Evolutionary conservation across 176 grass and related monocot genomes (phyloP), one percentile per base, ranked within the genome.

Genomic region (Oryza coarctata): DNA sequence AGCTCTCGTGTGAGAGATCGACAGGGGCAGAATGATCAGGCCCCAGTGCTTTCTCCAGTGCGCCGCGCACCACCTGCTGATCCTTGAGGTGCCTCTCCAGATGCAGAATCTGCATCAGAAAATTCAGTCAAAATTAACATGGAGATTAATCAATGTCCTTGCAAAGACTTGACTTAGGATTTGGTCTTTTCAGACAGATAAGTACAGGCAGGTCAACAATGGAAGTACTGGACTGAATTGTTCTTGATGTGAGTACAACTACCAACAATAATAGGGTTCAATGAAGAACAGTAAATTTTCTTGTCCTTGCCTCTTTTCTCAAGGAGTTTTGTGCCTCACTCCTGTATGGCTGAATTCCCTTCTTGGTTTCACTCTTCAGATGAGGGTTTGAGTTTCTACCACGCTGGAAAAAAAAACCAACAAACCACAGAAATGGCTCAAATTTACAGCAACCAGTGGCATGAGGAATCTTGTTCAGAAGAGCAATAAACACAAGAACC

Each of bases 31-130:
- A 70, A 6, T 71, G 74, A 7, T 71, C 81, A 85, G 87, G 88
- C 17, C 88, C 92, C 84, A 98, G 66, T 63, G 92, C 88, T 83
- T 91, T 93, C 91, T 98, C 95, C 58, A 98, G 84, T 61, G 84
- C 81, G 78, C 84, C 90, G 15, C 92, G 84, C 81, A 93, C 88
- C 47, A 80, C 79, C 86, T 90, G 81, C 70, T 94, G 95, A 89
- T 94, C 88, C 71, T 93, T 82, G 29, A 97, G 83, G 79, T 83
- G 81, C 79, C 78, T 93, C 86, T 94, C 90, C 55, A 98, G 86
- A 49, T 89, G 86, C 76, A 86, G 60, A 91, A 94, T 94, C 95
- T 98, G 90, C 78, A 79, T 50, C 49, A 80, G 62, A 60, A 0
- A 22, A 11, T 85, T 65, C 33, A 27, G 12, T 60, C 22, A 10